phyloP scores from a whole-genome alignment of 495 filamentous ascomycete species.

The Aspergillus egyptiacus region DNA sequence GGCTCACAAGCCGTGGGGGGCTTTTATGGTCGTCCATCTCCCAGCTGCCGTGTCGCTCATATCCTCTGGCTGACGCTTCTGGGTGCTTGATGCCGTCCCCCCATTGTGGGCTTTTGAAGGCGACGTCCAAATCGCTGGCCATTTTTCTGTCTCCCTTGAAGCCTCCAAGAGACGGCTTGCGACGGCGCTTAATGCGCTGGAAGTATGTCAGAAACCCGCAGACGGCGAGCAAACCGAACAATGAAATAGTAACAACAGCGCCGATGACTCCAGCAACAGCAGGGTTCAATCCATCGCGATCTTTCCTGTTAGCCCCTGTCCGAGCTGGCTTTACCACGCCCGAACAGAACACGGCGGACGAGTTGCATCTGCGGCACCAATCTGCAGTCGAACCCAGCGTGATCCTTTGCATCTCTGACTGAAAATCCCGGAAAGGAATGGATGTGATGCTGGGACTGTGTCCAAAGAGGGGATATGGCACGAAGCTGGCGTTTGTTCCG shows the following conservation, averaged over 20 bases:
- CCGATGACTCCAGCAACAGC: constrained; percentile 54
- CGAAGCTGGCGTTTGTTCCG: constrained; percentile 49
- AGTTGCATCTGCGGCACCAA: constrained; percentile 69
- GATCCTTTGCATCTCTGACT: constrained; percentile 51
- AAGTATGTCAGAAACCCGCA: constrained; percentile 39
- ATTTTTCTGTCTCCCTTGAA: constrained; percentile 48
- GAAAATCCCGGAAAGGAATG: constrained; percentile 61
- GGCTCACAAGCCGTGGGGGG: not conserved
- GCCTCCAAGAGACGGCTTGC: constrained; percentile 30
- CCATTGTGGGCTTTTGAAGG: constrained; percentile 29
- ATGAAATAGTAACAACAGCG: constrained; percentile 37
- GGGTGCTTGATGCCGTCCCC: constrained; percentile 21
- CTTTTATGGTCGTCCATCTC: constrained; percentile 37
- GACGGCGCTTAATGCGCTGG: constrained; percentile 25
- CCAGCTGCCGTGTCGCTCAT: constrained; percentile 50
- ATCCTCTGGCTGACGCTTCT: constrained; percentile 23
- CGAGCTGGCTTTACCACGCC: constrained; percentile 20
- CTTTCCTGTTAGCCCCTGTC: not conserved
- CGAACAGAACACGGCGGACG: constrained; percentile 54
- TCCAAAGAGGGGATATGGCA: constrained; percentile 63
- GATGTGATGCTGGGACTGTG: constrained; percentile 41
- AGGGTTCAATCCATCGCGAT: constrained; percentile 19
- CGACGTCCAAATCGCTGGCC: constrained; percentile 46
- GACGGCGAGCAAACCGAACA: constrained; percentile 23
- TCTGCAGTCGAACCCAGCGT: constrained; percentile 51